Evolutionary conservation across 768 basidiomycete genomes (phyloP).

Genomic region (Russula earlei): DNA sequence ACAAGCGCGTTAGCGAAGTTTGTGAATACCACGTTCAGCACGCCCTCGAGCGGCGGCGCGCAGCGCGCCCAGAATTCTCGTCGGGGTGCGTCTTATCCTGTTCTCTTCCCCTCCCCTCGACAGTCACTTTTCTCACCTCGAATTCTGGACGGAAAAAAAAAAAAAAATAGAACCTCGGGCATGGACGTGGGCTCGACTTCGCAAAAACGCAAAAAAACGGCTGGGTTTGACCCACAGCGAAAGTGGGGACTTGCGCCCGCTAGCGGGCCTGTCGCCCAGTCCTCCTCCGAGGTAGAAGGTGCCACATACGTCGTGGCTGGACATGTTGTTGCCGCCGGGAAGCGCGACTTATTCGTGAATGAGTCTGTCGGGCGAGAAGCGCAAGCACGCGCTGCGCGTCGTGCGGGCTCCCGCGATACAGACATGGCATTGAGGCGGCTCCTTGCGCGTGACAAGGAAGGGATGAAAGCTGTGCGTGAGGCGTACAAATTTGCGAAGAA

Average conservation of each 20-base stretch:
- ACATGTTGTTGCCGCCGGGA: constrained; percentile 51
- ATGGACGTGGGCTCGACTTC: constrained; percentile 34
- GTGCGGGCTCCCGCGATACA: constrained; percentile 43
- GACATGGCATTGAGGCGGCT: constrained; percentile 54
- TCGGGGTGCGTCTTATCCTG: constrained; percentile 52
- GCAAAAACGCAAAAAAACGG: constrained; percentile 30
- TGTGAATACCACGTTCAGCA: constrained; percentile 89
- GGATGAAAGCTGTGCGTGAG: constrained; percentile 52
- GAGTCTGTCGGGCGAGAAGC: constrained; percentile 76
- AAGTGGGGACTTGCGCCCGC: constrained; percentile 69
- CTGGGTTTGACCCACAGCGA: constrained; percentile 55
- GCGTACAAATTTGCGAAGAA: constrained; percentile 41
- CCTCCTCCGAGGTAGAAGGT: constrained; percentile 24
- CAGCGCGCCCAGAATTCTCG: constrained; percentile 79
- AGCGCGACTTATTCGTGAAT: constrained; percentile 39
- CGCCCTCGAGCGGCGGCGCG: constrained; percentile 65
- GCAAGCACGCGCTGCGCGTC: constrained; percentile 66
- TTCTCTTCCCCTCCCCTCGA: not conserved
- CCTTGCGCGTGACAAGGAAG: constrained; percentile 55
- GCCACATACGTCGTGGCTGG: constrained; percentile 79
- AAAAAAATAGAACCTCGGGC: constrained; percentile 53
- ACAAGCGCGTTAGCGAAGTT: constrained; percentile 74
- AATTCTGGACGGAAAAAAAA: not conserved
- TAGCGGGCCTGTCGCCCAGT: constrained; percentile 23
- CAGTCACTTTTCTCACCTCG: not conserved